A percentile compares a stretch with the other conserved stretches of the same genome.
Conservation (phyloP, 225 moss, liverwort and hornwort genomes). For the Marchantia paleacea region DNA sequence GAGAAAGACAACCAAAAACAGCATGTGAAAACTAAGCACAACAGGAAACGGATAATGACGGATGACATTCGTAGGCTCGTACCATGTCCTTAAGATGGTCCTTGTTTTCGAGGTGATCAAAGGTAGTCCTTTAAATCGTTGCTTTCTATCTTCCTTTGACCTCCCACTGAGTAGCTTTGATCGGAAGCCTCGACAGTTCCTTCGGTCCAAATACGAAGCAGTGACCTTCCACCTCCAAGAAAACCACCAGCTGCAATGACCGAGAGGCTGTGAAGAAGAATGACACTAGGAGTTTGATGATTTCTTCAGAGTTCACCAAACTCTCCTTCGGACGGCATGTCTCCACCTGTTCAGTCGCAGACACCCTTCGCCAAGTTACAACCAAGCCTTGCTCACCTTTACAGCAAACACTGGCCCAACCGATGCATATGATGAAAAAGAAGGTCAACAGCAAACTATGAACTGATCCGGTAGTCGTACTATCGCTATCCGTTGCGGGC, state of each 20-base stretch:
- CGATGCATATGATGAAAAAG: neutral
- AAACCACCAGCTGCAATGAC: neutral
- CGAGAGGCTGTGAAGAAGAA: neutral
- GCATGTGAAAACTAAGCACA: neutral
- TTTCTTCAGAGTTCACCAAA: neutral
- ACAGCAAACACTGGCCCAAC: neutral
- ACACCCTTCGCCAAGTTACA: neutral
- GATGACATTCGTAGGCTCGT: neutral
- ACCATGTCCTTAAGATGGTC: conserved; percentile 11
- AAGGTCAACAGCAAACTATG: neutral
- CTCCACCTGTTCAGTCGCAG: conserved; percentile 13
- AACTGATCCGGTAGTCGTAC: conserved; percentile 6
- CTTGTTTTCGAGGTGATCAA: neutral
- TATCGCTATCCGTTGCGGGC: conserved; percentile 2
- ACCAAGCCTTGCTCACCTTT: neutral
- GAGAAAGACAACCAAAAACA: neutral
- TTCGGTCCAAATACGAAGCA: neutral
- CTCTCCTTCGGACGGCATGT: conserved; percentile 2
- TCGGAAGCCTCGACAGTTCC: neutral
- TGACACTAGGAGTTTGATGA: neutral
- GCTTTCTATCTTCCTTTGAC: neutral
- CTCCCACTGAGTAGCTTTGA: neutral
- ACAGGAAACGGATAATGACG: neutral
- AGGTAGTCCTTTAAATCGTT: neutral
- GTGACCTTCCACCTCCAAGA: neutral